Evolutionary conservation across 257 asterid species (phyloP).

Genomic region (Anisodus tanguticus): DNA sequence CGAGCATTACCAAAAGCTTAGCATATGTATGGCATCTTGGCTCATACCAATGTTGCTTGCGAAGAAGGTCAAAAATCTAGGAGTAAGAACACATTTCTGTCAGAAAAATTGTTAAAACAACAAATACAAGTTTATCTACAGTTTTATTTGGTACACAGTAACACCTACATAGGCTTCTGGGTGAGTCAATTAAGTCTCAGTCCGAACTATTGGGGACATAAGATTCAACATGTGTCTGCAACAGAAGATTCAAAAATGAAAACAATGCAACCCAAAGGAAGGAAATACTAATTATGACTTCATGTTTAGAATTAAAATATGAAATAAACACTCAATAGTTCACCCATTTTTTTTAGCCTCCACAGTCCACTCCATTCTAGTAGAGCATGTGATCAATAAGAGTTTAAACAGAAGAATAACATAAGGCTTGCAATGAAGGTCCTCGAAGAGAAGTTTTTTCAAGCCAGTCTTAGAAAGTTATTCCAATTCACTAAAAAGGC

Average conservation of each 20-base stretch:
- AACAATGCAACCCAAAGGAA: slow-evolving; percentile 9
- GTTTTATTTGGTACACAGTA: neutral
- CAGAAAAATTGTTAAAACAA: slow-evolving; percentile 11
- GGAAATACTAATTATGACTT: neutral
- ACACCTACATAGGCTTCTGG: neutral
- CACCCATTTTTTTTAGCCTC: slow-evolving; percentile 6
- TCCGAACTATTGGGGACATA: slow-evolving; percentile 11
- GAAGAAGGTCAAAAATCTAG: slow-evolving; percentile 84
- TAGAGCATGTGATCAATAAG: neutral
- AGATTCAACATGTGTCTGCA: neutral
- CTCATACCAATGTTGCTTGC: slow-evolving; percentile 84
- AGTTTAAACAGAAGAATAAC: slow-evolving; percentile 12
- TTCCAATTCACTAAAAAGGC: neutral
- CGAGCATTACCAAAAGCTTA: slow-evolving; percentile 84
- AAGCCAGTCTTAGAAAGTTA: neutral
- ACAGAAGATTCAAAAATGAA: slow-evolving; percentile 1
- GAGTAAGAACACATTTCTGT: slow-evolving; percentile 30
- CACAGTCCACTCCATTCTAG: neutral
- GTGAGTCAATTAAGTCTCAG: neutral
- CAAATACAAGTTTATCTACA: neutral
- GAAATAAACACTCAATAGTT: neutral
- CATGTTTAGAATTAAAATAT: neutral
- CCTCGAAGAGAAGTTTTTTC: neutral
- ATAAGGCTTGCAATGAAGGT: neutral
- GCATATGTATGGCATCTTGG: slow-evolving; percentile 75